Base-by-base conservation (phyloP, 306 rosid genomes). In the Ammopiptanthus mongolicus region DNA sequence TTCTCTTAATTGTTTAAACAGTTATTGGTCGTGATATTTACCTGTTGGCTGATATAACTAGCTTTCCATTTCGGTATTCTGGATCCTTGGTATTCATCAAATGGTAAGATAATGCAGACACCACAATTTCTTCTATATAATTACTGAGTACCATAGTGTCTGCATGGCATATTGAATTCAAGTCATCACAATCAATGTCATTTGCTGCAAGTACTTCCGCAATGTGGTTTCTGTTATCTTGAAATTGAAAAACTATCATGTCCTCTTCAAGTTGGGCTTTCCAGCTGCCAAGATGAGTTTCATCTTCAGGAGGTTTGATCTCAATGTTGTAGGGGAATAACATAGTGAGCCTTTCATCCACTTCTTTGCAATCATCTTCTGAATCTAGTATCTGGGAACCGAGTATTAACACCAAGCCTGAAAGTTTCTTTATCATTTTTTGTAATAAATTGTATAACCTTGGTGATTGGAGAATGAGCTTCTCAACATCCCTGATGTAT, bases 201-300 rank as follows among this genome's bases (percentile, higher is more conserved):
- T 91, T 95, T 62, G 83, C 91, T 0, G 97, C 91, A 44, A 95
- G 95, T 23, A 90, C 92, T 80, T 88, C 91, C 8, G 93, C 86
- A 60, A 95, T 95, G 87, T 91, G 96, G 81, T 91, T 91, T 83
- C 88, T 90, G 86, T 87, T 91, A 84, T 95, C 97, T 74, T 90
- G 87, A 72, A 81, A 83, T 78, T 90, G 92, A 73, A 90, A 79
- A 61, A 5, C 34, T 88, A 82, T 86, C 91, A 87, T 86, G 84
- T 85, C 95, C 65, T 88, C 84, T 87, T 90, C 93, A n/a, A 90
- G 82, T 78, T 84, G 88, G 28, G 82, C 84, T 73, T 87, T 88
- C 97, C 98, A 95, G 81, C 64, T 77, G 42, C 75, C 82, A 46
- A 3, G 81, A 77, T 81, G 81, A 79, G 67, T 78, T 80, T 90